Evolutionary conservation across 2,329 filamentous ascomycete species (phyloP).

Genomic region (Neofusicoccum cordaticola): DNA sequence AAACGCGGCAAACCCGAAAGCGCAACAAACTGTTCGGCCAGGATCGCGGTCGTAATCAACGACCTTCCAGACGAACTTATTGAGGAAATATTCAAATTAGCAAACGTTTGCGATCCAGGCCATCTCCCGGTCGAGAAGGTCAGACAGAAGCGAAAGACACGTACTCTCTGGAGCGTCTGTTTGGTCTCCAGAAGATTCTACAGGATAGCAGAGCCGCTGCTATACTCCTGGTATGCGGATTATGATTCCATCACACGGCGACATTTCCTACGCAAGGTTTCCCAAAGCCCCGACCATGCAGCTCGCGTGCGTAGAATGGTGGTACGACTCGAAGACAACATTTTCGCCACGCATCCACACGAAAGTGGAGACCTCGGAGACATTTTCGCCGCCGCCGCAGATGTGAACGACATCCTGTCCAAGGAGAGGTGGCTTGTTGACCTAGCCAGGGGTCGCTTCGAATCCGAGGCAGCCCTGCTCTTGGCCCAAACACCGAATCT

Average conservation of each 20-base stretch:
- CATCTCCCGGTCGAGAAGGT: neutral
- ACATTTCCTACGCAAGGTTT: neutral
- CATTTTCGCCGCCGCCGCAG: neutral
- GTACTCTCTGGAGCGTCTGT: neutral
- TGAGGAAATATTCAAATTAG: neutral
- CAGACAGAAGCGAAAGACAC: neutral
- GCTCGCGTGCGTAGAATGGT: neutral
- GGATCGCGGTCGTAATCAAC: neutral
- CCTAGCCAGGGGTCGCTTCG: neutral
- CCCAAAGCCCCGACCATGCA: neutral
- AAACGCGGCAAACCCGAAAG: neutral
- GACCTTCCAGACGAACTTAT: conserved; percentile 1
- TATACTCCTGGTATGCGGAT: neutral
- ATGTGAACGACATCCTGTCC: conserved; percentile 1
- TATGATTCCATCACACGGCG: neutral
- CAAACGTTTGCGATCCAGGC: neutral
- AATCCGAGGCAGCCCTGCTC: neutral
- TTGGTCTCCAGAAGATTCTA: neutral
- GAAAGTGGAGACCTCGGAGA: neutral
- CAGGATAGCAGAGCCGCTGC: neutral
- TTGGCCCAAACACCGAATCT: neutral
- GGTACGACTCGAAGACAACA: neutral
- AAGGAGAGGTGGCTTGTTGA: conserved; percentile 4
- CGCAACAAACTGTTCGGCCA: too few species aligned
- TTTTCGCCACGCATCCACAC: neutral